Percentiles rank a stretch among this genome's conserved stretches.
These are phyloP conservation scores for Zygoascus bituminiphila DNA, from an alignment of 805 yeast species.

Conservation along the genomic window DNA sequence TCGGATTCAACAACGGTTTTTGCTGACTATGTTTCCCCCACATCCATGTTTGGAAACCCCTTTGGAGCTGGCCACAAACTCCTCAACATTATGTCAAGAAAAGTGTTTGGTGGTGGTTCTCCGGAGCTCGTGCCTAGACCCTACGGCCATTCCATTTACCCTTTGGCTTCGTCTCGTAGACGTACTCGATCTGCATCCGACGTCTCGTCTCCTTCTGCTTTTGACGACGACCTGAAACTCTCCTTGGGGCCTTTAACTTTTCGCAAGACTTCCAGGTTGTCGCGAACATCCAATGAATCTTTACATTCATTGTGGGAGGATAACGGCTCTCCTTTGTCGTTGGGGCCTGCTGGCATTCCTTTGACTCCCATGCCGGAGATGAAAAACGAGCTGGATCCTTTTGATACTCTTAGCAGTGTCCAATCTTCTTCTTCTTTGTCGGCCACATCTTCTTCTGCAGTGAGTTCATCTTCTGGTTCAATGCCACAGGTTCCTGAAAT, in stretches of 20 bases:
- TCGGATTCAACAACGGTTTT: neutral
- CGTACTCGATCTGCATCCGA: neutral
- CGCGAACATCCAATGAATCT: slow-evolving; percentile 10
- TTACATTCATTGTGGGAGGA: slow-evolving; percentile 2
- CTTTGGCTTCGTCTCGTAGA: neutral
- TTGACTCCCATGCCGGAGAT: neutral
- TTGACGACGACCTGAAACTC: neutral
- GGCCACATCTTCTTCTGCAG: slow-evolving; percentile 2
- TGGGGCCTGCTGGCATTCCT: neutral
- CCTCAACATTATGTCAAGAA: neutral
- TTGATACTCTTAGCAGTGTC: neutral
- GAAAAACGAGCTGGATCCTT: neutral
- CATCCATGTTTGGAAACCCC: neutral
- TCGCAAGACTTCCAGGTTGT: slow-evolving; percentile 12
- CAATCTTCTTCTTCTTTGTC: neutral
- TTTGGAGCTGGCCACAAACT: neutral
- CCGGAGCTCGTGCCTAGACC: neutral
- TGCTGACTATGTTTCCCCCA: neutral
- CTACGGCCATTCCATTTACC: neutral
- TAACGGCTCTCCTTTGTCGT: neutral
- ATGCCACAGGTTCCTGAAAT: slow-evolving; percentile 32
- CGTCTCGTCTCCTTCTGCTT: neutral
- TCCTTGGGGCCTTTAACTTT: slow-evolving; percentile 10
- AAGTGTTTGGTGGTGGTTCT: neutral
- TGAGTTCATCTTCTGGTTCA: slow-evolving; percentile 19